Conservation (phyloP, 345 rosid species). For the Bruguiera sexangula region DNA sequence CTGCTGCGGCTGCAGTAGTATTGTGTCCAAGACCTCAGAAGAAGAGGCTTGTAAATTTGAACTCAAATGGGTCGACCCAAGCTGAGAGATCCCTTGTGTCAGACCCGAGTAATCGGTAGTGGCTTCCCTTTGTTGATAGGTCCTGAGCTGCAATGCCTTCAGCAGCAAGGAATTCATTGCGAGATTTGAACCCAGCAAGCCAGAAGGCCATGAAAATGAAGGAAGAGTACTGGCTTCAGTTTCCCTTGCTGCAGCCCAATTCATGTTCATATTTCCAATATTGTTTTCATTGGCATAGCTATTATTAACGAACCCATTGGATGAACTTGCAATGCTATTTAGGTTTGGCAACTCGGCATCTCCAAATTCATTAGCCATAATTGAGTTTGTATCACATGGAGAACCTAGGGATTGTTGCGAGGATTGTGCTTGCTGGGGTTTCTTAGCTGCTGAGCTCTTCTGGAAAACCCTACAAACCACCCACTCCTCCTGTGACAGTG, state of each 20-base stretch:
- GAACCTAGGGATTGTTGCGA: slow-evolving; percentile 70
- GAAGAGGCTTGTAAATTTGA: slow-evolving; percentile 50
- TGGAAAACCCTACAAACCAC: slow-evolving; percentile 82
- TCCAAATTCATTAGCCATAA: slow-evolving; percentile 55
- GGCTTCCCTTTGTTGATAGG: slow-evolving; percentile 50
- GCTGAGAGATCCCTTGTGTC: slow-evolving; percentile 38
- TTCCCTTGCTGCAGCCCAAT: slow-evolving; percentile 28
- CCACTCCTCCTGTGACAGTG: slow-evolving; percentile 76
- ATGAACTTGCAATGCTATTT: slow-evolving; percentile 23
- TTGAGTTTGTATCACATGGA: slow-evolving; percentile 71
- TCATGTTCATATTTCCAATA: slow-evolving; percentile 32
- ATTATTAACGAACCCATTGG: slow-evolving; percentile 7
- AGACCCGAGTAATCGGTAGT: slow-evolving; percentile 36
- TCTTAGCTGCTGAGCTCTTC: slow-evolving; percentile 56
- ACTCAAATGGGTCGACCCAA: slow-evolving; percentile 26
- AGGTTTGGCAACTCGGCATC: slow-evolving; percentile 63
- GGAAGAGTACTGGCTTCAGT: slow-evolving; percentile 26
- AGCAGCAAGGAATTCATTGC: slow-evolving; percentile 78
- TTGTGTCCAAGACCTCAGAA: slow-evolving; percentile 42
- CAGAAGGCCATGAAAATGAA: slow-evolving; percentile 53
- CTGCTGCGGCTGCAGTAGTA: slow-evolving; percentile 38
- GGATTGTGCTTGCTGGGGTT: slow-evolving; percentile 53
- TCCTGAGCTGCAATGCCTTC: slow-evolving; percentile 77
- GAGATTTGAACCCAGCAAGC: slow-evolving; percentile 54
- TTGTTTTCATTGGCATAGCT: slow-evolving; percentile 18